A percentile compares a stretch with the other conserved stretches of the same genome.
Conservation (phyloP, 148 eudicot genomes). For the Beta vulgaris region DNA sequence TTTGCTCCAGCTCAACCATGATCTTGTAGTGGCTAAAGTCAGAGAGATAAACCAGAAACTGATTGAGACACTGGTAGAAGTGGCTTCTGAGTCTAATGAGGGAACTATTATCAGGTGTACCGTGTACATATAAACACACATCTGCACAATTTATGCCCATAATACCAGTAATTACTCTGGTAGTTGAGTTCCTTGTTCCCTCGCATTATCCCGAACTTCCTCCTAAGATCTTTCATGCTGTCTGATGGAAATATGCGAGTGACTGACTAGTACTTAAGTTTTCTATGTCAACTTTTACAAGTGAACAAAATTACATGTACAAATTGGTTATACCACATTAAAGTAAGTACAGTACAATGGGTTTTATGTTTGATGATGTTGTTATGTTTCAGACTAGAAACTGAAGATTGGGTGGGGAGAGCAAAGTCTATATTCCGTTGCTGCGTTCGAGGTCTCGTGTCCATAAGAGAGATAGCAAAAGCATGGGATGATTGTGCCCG, state of each 20-base stretch:
- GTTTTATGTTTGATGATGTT: too few species aligned
- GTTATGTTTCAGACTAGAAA: constrained; percentile 13
- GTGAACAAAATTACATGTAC: not conserved
- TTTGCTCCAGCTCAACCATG: constrained; percentile 20
- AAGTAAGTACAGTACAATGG: not conserved
- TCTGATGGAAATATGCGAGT: constrained; percentile 32
- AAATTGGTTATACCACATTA: too few species aligned
- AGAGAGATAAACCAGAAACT: constrained; percentile 31
- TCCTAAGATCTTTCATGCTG: constrained; percentile 31
- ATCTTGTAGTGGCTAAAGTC: constrained; percentile 32
- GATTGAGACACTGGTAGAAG: constrained; percentile 26
- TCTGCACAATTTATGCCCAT: constrained; percentile 18
- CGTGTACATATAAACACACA: constrained; percentile 13
- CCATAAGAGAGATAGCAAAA: constrained; percentile 37
- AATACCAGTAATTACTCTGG: constrained; percentile 24
- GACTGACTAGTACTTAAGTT: constrained; percentile 7
- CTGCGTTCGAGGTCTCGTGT: constrained; percentile 30
- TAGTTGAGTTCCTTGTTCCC: constrained; percentile 36
- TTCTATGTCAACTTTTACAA: not conserved
- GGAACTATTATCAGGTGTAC: constrained; percentile 35
- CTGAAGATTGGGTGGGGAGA: constrained; percentile 23
- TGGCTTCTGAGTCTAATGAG: constrained; percentile 12
- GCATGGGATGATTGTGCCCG: constrained; percentile 48
- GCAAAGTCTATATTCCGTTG: constrained; percentile 29
- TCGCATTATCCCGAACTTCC: constrained; percentile 41